Conservation (phyloP, 179 eudicot species). For the Drosera spatulata region DNA sequence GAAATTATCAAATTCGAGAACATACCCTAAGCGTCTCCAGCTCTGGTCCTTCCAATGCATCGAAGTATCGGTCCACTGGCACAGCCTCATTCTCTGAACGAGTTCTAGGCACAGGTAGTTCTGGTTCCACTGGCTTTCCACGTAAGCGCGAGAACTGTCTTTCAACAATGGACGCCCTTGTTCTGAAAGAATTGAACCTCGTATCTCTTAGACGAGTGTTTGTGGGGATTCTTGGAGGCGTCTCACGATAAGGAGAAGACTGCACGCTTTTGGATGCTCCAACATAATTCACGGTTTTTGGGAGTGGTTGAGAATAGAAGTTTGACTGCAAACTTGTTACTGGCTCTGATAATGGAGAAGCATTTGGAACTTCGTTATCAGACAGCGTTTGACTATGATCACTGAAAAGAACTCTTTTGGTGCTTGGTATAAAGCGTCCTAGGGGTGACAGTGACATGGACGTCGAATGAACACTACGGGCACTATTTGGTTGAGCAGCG, state of each 20-base stretch:
- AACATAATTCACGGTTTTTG: slow-evolving; percentile 19
- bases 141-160: slow-evolving; percentile 45
- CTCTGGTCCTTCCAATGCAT: slow-evolving; percentile 87
- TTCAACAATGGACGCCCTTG: slow-evolving; percentile 80
- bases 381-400: slow-evolving; percentile 18
- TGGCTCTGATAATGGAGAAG: neutral
- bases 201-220: slow-evolving; percentile 24
- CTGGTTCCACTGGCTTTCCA: slow-evolving; percentile 36
- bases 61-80: slow-evolving; percentile 73
- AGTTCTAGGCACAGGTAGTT: slow-evolving; percentile 8
- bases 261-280: slow-evolving; percentile 10
- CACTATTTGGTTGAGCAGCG: slow-evolving; percentile 1
- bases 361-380: slow-evolving; percentile 8
- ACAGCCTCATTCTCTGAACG: slow-evolving; percentile 24
- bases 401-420: slow-evolving; percentile 29
- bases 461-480: slow-evolving; percentile 19
- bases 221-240: slow-evolving; percentile 2
- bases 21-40: slow-evolving; percentile 76
- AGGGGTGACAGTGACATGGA: slow-evolving; percentile 69
- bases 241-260: slow-evolving; percentile 2
- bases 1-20: neutral
- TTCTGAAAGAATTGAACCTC: slow-evolving; percentile 60
- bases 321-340: slow-evolving; percentile 7
- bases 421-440: slow-evolving; percentile 17
- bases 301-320: slow-evolving; percentile 58